phyloP scores from a whole-genome alignment of 352 stramenopile genomes.

The Pythium guiyangense region DNA sequence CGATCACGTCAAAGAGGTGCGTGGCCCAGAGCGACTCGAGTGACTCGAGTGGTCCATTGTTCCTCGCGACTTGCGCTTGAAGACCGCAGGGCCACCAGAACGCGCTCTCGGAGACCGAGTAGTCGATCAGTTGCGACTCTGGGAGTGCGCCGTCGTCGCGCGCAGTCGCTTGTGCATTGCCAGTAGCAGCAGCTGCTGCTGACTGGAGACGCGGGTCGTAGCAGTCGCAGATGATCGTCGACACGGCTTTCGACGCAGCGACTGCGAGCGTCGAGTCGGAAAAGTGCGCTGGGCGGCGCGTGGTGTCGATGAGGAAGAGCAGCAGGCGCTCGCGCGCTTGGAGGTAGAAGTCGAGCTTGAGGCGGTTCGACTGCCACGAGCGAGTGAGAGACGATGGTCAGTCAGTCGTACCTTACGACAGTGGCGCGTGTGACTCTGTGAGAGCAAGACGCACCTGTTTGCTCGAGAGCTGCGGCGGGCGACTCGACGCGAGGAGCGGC shows the following conservation, averaged over 20 bases:
- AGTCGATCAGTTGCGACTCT: conserved; percentile 66
- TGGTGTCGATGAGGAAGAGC: conserved; percentile 48
- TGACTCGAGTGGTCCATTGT: conserved; percentile 1
- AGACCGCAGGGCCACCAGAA: conserved; percentile 77
- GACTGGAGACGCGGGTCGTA: conserved; percentile 58
- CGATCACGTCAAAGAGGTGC: conserved; percentile 59
- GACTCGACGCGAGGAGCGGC: conserved; percentile 59
- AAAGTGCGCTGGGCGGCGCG: conserved; percentile 43
- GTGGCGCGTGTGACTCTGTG: no score
- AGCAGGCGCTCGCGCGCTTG: conserved; percentile 47
- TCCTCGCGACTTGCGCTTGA: conserved; percentile 6
- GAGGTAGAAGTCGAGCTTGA: conserved; percentile 61
- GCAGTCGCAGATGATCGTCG: conserved; percentile 69
- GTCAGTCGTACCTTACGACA: no score
- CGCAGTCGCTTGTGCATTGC: conserved; percentile 14
- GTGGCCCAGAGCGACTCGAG: conserved; percentile 65
- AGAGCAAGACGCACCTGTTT: conserved; percentile 39
- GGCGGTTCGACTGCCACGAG: conserved; percentile 26
- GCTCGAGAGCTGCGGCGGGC: conserved; percentile 47
- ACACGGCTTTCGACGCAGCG: conserved; percentile 48
- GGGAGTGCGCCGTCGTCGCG: conserved; percentile 70
- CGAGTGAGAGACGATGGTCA: no score
- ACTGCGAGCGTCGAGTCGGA: conserved; percentile 44
- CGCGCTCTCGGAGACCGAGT: conserved; percentile 66
- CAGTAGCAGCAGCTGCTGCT: conserved; percentile 8